phyloP scores from a whole-genome alignment of 225 moss, liverwort and hornwort genomes.

The Asterella californica region DNA sequence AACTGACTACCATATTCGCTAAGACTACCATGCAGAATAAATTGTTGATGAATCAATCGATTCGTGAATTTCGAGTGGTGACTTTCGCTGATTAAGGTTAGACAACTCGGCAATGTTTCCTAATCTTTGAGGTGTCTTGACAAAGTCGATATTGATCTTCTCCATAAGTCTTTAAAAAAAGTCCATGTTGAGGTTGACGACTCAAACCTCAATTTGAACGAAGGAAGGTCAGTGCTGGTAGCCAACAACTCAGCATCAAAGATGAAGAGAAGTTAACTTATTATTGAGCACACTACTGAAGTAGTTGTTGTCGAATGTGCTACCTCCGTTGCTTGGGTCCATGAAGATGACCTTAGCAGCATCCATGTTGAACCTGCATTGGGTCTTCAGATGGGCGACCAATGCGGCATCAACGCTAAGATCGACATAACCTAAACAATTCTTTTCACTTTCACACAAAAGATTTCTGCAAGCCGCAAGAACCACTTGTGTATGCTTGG shows the following conservation, averaged over 20 bases:
- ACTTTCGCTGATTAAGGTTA: too few species aligned
- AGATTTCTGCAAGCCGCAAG: too few species aligned
- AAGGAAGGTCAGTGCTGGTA: background rate
- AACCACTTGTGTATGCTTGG: too few species aligned
- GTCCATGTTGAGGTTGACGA: background rate
- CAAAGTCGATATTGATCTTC: constrained; percentile 18
- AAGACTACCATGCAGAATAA: too few species aligned
- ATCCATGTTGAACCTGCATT: background rate
- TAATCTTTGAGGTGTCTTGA: constrained; percentile 9
- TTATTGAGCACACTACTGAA: constrained; percentile 2
- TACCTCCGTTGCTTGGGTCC: constrained; percentile 16
- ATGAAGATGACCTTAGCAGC: background rate
- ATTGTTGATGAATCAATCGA: too few species aligned
- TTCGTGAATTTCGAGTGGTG: too few species aligned
- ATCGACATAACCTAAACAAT: too few species aligned
- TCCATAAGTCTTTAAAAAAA: constrained; percentile 25
- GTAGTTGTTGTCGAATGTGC: constrained; percentile 22
- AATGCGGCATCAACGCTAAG: constrained; percentile 12
- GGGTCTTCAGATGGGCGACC: constrained; percentile 5
- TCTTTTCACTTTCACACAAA: too few species aligned
- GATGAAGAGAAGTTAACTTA: constrained; percentile 16
- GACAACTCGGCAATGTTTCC: constrained; percentile 2
- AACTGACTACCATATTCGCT: too few species aligned
- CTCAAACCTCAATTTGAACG: background rate
- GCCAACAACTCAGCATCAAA: constrained; percentile 24